Conservation (phyloP, 305 asterid genomes). For the Fraxinus ornus region DNA sequence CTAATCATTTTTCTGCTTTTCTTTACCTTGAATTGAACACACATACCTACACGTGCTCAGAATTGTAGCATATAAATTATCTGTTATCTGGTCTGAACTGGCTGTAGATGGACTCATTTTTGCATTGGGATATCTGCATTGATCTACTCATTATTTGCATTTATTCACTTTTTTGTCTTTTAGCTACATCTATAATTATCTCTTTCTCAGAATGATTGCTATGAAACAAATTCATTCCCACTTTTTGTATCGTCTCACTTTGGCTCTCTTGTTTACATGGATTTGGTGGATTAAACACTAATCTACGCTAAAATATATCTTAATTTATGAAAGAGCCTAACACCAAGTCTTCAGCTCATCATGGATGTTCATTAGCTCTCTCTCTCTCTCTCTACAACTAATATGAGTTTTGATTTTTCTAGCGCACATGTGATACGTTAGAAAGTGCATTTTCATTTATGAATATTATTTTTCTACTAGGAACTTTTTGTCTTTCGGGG, state of each 20-base stretch:
- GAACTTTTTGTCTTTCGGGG: background rate
- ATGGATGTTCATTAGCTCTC: background rate
- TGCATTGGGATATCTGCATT: background rate
- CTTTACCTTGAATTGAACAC: background rate
- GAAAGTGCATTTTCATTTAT: background rate
- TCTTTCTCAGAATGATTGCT: background rate
- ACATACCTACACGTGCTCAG: background rate
- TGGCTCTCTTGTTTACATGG: background rate
- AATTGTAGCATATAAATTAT: background rate
- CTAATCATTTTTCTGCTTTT: background rate
- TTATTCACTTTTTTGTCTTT: background rate
- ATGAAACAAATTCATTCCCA: background rate
- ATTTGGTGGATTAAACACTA: background rate
- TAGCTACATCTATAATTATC: background rate
- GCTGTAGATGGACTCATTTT: background rate
- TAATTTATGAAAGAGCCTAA: background rate
- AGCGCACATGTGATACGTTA: background rate
- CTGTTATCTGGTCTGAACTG: background rate
- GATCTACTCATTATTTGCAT: background rate
- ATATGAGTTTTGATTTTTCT: background rate
- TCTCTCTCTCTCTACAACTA: background rate
- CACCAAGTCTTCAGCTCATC: background rate
- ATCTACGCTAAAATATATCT: background rate
- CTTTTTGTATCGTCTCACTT: background rate
- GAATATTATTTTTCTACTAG: background rate